Percentiles rank a stretch among this genome's conserved stretches.
Conservation (phyloP, 305 asterid genomes). For the Fraxinus albicans region DNA sequence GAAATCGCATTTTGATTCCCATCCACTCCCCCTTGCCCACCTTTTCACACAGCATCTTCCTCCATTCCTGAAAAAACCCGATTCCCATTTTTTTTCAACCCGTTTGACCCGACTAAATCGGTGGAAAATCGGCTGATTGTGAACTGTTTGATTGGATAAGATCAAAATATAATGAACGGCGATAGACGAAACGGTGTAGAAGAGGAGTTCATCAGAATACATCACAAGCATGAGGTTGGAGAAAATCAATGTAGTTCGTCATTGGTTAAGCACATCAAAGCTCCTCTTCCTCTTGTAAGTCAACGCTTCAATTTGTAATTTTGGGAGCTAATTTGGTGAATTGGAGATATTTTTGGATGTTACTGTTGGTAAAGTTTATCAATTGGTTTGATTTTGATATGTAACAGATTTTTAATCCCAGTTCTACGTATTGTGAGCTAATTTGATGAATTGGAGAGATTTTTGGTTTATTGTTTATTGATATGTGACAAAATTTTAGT, state of each 20-base stretch:
- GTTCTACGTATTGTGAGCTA: not conserved
- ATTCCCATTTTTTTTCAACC: not conserved
- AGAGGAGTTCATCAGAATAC: slow-evolving; percentile 64
- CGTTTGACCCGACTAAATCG: not conserved
- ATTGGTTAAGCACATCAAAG: slow-evolving; percentile 76
- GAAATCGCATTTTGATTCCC: slow-evolving; percentile 42
- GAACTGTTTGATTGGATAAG: slow-evolving; percentile 23
- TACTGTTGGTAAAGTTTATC: not conserved
- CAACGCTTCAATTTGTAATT: not conserved
- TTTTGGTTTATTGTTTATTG: not conserved
- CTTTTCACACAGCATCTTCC: slow-evolving; percentile 11
- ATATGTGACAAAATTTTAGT: not conserved
- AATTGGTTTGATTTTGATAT: not conserved
- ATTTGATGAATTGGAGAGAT: not conserved
- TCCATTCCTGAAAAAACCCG: not conserved
- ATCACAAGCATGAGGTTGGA: slow-evolving; percentile 71
- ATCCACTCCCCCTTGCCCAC: slow-evolving; percentile 32
- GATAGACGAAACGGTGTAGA: slow-evolving; percentile 42
- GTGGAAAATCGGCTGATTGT: slow-evolving; percentile 3
- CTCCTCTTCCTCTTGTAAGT: slow-evolving; percentile 84
- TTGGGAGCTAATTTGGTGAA: not conserved
- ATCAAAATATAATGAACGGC: slow-evolving; percentile 44
- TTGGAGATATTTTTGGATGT: not conserved
- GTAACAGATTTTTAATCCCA: not conserved
- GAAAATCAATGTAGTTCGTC: slow-evolving; percentile 80